These are phyloP conservation scores for Kazachstania bromeliacearum DNA, from an alignment of 805 yeast species.

Conservation along the genomic window DNA sequence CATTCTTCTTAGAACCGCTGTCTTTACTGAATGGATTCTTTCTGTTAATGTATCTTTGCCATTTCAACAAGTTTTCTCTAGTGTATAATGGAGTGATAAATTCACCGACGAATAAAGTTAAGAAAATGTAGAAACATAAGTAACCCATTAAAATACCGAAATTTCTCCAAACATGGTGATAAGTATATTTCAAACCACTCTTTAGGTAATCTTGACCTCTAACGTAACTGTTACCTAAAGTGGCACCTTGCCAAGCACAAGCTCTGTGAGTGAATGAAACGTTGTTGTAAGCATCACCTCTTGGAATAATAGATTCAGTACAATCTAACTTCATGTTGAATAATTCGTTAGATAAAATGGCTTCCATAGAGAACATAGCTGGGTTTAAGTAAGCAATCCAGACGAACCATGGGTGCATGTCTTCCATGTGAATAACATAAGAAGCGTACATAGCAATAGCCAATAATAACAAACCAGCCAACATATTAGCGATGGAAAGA, in stretches of 20 bases:
- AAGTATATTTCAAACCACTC: slow-evolving; percentile 40
- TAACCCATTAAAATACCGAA: slow-evolving; percentile 54
- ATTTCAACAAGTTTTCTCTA: slow-evolving; percentile 9
- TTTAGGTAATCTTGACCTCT: slow-evolving; percentile 48
- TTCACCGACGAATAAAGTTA: slow-evolving; percentile 28
- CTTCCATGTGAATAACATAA: slow-evolving; percentile 48
- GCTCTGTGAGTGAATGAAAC: slow-evolving; percentile 34
- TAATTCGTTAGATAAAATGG: slow-evolving; percentile 58
- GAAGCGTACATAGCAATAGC: slow-evolving; percentile 53
- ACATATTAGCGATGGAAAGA: slow-evolving; percentile 48
- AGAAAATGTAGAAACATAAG: slow-evolving; percentile 30
- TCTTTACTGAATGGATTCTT: slow-evolving; percentile 3
- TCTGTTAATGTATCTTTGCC: slow-evolving; percentile 4
- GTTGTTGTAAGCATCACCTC: slow-evolving; percentile 44
- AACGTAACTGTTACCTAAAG: slow-evolving; percentile 42
- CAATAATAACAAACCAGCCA: slow-evolving; percentile 47
- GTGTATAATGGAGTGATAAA: slow-evolving; percentile 21
- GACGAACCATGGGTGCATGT: slow-evolving; percentile 64
- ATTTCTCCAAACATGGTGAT: slow-evolving; percentile 68
- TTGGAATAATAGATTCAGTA: slow-evolving; percentile 44
- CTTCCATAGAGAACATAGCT: slow-evolving; percentile 49
- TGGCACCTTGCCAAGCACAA: slow-evolving; percentile 55
- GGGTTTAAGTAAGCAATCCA: slow-evolving; percentile 58
- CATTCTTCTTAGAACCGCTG: slow-evolving; percentile 1
- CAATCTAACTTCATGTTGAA: slow-evolving; percentile 48